These are phyloP conservation scores for Talaromyces amestolkiae DNA, from an alignment of 2,329 filamentous ascomycete species.

Conservation along the genomic window DNA sequence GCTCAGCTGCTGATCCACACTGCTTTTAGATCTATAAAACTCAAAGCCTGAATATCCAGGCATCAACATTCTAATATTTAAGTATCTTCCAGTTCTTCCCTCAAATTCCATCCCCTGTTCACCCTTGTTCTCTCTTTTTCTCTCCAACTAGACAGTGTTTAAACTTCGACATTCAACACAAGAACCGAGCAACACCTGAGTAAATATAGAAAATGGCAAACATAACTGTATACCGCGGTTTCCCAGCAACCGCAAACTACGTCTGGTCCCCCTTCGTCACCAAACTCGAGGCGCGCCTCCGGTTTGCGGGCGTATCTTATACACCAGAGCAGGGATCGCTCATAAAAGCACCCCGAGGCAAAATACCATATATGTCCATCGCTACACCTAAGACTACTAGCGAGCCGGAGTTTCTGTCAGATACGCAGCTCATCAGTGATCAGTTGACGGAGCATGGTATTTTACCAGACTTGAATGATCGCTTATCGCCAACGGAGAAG, in stretches of 20 bases:
- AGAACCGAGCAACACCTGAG: not conserved
- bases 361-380: constrained; percentile 54
- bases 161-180: not conserved
- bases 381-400: constrained; percentile 7
- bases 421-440: constrained; percentile 57
- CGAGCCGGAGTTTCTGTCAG: constrained; percentile 39
- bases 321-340: constrained; percentile 46
- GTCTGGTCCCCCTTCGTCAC: constrained; percentile 62
- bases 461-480: constrained; percentile 51
- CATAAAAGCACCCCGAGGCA: constrained; percentile 52
- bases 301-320: constrained; percentile 53
- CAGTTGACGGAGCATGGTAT: constrained; percentile 43
- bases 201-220: not conserved
- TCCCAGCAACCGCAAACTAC: constrained; percentile 41
- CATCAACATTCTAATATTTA: not conserved
- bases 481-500: constrained; percentile 39
- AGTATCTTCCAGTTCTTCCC: not conserved
- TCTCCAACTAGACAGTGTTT: not conserved
- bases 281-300: constrained; percentile 62
- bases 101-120: not conserved
- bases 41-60: not conserved
- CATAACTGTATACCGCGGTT: constrained; percentile 53
- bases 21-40: not conserved
- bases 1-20: not conserved
- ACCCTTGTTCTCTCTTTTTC: not conserved